Conservation (phyloP, 345 rosid species). For the Ceriops tagal region DNA sequence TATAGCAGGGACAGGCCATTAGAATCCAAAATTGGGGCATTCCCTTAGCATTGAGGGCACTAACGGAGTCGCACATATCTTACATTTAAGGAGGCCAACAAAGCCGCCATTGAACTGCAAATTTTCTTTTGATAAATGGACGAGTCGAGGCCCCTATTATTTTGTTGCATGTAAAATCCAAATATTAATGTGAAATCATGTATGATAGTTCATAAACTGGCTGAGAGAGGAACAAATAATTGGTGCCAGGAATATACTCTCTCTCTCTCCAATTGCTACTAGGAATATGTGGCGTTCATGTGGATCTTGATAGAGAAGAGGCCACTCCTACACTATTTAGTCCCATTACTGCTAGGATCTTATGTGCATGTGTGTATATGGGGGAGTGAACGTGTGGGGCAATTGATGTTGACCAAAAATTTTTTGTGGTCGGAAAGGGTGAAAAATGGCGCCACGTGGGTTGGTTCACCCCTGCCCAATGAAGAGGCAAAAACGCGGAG, state of each 20-base stretch:
- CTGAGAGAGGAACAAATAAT: too few species aligned
- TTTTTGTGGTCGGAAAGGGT: slow-evolving; percentile 2
- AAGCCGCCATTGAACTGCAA: too few species aligned
- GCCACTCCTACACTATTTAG: not conserved
- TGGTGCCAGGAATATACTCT: too few species aligned
- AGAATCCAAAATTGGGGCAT: slow-evolving; percentile 1
- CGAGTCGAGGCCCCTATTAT: not conserved
- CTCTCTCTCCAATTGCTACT: too few species aligned
- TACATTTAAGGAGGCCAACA: too few species aligned
- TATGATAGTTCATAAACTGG: too few species aligned
- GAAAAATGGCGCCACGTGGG: slow-evolving; percentile 19
- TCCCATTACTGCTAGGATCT: not conserved
- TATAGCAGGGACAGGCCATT: not conserved
- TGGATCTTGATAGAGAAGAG: slow-evolving; percentile 13
- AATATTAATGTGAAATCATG: not conserved
- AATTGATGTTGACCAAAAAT: slow-evolving; percentile 19
- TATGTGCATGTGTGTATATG: not conserved
- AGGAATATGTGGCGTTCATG: not conserved
- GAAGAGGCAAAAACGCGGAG: slow-evolving; percentile 25
- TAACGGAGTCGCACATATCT: not conserved
- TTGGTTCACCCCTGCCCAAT: not conserved
- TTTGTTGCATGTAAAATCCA: not conserved
- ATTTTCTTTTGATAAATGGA: too few species aligned
- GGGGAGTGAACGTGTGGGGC: slow-evolving; percentile 10
- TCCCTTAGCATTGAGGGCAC: not conserved